These are phyloP conservation scores for Leptographium flavum DNA, from an alignment of 2,329 filamentous ascomycete species.

Conservation along the genomic window DNA sequence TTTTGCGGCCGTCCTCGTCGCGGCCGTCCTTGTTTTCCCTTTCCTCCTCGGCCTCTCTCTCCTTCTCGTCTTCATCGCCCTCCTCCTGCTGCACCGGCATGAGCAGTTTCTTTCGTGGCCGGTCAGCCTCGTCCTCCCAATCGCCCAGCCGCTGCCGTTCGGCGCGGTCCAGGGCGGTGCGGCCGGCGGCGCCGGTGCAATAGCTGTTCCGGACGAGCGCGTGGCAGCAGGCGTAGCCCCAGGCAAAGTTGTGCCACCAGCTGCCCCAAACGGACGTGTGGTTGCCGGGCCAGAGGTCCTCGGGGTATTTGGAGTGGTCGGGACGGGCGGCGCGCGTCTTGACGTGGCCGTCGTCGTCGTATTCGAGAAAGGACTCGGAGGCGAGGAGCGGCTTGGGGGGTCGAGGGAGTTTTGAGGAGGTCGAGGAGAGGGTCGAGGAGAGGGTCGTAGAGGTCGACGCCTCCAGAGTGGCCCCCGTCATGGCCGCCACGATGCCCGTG, in stretches of 20 bases:
- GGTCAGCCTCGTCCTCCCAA: slow-evolving; percentile 13
- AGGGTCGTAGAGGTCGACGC: too few relatives aligned
- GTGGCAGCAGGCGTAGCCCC: slow-evolving; percentile 94
- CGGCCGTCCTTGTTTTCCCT: too few relatives aligned
- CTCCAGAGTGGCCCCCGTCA: too few relatives aligned
- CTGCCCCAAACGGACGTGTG: slow-evolving; percentile 90
- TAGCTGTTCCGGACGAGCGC: slow-evolving; percentile 93
- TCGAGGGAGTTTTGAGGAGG: too few relatives aligned
- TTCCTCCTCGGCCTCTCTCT: too few relatives aligned
- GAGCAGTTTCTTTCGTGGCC: not conserved
- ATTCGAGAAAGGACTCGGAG: slow-evolving; percentile 82
- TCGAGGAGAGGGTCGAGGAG: too few relatives aligned
- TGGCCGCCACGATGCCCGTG: too few relatives aligned
- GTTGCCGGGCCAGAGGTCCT: slow-evolving; percentile 80
- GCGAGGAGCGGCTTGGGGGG: slow-evolving; percentile 28
- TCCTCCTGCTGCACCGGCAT: too few relatives aligned
- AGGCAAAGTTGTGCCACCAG: slow-evolving; percentile 92
- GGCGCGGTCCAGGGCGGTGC: slow-evolving; percentile 62
- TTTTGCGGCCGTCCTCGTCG: too few relatives aligned
- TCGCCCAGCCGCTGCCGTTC: slow-evolving; percentile 43
- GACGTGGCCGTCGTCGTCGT: slow-evolving; percentile 77
- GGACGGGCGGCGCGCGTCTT: slow-evolving; percentile 66
- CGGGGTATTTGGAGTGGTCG: slow-evolving; percentile 80
- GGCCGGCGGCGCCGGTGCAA: slow-evolving; percentile 86
- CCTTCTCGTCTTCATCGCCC: too few relatives aligned